Conservation (phyloP, 306 rosid genomes). For the Prinsepia uniflora region DNA sequence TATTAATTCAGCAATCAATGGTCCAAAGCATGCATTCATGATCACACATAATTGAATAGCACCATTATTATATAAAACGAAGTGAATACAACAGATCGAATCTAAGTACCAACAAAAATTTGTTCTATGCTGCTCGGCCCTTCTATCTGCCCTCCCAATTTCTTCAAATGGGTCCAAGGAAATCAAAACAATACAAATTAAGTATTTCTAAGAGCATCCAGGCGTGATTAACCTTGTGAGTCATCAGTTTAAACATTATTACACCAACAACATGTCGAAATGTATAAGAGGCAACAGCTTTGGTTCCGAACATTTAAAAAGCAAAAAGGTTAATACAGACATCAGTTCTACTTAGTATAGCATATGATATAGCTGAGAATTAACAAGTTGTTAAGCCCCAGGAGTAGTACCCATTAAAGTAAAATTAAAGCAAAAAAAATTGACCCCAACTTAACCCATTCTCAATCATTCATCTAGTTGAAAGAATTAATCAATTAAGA, state of each 20-base stretch:
- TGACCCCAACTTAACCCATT: too few relatives aligned
- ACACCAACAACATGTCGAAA: conserved; percentile 7
- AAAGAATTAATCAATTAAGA: too few relatives aligned
- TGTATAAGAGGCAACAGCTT: not conserved
- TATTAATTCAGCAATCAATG: too few relatives aligned
- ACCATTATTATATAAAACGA: too few relatives aligned
- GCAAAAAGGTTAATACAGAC: not conserved
- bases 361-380: too few relatives aligned
- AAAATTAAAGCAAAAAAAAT: too few relatives aligned
- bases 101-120: conserved; percentile 28
- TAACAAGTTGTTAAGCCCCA: too few relatives aligned
- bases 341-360: not conserved
- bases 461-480: too few relatives aligned
- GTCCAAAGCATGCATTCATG: too few relatives aligned
- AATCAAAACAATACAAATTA: conserved; percentile 39
- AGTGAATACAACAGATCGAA: too few relatives aligned
- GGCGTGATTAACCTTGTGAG: conserved; percentile 19
- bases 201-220: conserved; percentile 18
- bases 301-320: not conserved
- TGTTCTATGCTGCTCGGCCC: conserved; percentile 70
- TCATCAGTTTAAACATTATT: conserved; percentile 7
- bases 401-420: too few relatives aligned
- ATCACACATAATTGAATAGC: too few relatives aligned
- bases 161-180: conserved; percentile 91
- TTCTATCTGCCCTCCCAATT: conserved; percentile 65